These are phyloP conservation scores for Pythium dissimile DNA, from an alignment of 352 stramenopile species.

Conservation along the genomic window DNA sequence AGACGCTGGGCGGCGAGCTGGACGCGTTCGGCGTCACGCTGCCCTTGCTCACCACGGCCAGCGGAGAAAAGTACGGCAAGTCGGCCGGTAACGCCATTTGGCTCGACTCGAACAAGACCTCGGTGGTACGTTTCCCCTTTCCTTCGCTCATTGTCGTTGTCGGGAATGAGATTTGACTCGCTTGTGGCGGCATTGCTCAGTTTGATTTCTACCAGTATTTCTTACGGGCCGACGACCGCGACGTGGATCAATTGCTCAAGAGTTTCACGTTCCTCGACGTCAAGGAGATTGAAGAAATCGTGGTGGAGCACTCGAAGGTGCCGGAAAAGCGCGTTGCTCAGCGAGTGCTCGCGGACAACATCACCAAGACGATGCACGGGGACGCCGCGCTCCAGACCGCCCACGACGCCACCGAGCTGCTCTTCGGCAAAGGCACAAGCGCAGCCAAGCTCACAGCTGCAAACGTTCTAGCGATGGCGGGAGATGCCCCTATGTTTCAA, in stretches of 20 bases:
- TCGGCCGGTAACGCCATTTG: conserved; percentile 97
- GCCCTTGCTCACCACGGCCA: conserved; percentile 95
- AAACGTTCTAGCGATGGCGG: conserved; percentile 66
- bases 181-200: conserved; percentile 29
- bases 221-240: conserved; percentile 79
- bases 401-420: conserved; percentile 54
- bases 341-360: conserved; percentile 62
- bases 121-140: conserved; percentile 79
- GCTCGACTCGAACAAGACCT: conserved; percentile 94
- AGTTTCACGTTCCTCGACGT: conserved; percentile 97
- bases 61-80: conserved; percentile 99
- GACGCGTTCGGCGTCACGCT: conserved; percentile 95
- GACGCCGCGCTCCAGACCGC: conserved; percentile 66
- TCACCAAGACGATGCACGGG: conserved; percentile 95
- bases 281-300: conserved; percentile 90
- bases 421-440: conserved; percentile 56
- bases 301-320: conserved; percentile 63
- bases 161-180: neutral
- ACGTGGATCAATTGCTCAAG: conserved; percentile 96
- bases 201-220: conserved; percentile 95
- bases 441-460: conserved; percentile 50
- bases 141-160: neutral
- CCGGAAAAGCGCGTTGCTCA: conserved; percentile 81
- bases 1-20: conserved; percentile 56
- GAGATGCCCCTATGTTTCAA: conserved; percentile 49